Base-by-base conservation (phyloP, 805 yeast species). In the Candida tammaniensis region DNA sequence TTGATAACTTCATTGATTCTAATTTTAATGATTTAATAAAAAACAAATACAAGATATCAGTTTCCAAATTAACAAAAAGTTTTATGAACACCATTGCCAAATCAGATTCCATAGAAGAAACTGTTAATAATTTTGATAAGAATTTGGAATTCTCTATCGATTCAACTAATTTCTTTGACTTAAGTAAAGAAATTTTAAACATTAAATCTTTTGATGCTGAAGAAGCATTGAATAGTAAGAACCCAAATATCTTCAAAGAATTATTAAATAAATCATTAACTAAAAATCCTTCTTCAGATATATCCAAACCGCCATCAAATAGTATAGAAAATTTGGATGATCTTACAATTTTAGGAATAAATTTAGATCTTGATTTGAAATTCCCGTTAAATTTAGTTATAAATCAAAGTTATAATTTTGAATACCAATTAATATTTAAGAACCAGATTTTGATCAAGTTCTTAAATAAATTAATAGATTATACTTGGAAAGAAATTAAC, bases 311-410 rank as follows among this genome's bases (percentile, higher is more conserved):
- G 3, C 26, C 35, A 11, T 10, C n/a, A 3, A 14, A 26, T 9
- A 20, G 24, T 13, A 17, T 28, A 7, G 53, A 55, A 21, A 41
- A 51, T 31, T 30, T 52, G 34, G 72, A 59, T 40, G 57, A 64
- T 18, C 67, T 65, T 29, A 51, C 76, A 1, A 64, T 82, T 1
- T 65, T 78, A 30, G 71, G 72, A 32, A 54, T 82, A 8, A 75
- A 74, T 38, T 57, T 82, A 28, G 78, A 80, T 26, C 40, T 81
- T 6, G 57, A 70, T n/a, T 56, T 89, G 15, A 96, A 97, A 3
- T 93, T 86, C 52, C 99, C 99, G 0, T 59, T 87, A 31, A 87
- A 87, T 49, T 65, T 91, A 17, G 68, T 93, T 1, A 61, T 87
- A 1, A 78, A 84, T 12, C 74, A 80, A 35, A 82, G 87, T 11